phyloP scores from a whole-genome alignment of 2,329 filamentous ascomycete genomes.

The Phaeosphaeria sp. region DNA sequence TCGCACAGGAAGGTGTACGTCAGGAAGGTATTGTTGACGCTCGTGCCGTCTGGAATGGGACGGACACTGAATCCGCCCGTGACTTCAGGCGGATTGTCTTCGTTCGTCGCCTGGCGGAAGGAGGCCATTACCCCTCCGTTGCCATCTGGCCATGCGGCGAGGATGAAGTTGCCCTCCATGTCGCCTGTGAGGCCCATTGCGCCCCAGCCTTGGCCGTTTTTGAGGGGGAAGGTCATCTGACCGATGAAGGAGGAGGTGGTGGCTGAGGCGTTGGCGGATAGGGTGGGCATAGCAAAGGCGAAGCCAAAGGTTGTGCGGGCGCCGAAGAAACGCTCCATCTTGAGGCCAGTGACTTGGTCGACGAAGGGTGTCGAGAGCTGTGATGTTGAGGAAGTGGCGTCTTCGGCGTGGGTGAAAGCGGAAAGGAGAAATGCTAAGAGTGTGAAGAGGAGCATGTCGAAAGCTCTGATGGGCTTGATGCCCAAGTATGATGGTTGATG shows the following conservation, averaged over 20 bases:
- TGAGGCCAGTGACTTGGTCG: conserved; percentile 17
- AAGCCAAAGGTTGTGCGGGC: conserved; percentile 21
- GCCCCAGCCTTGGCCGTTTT: conserved; percentile 22
- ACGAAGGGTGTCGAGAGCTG: conserved; percentile 17
- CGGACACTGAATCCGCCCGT: conserved; percentile 13
- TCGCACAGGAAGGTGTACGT: conserved; percentile 23
- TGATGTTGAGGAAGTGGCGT: conserved; percentile 7
- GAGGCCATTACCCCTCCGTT: conserved; percentile 16
- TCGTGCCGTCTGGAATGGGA: conserved; percentile 8
- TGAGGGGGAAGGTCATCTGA: conserved; percentile 21
- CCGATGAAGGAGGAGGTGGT: conserved; percentile 23
- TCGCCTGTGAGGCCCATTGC: conserved; percentile 23
- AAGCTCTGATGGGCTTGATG: neutral
- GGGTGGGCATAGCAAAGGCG: conserved; percentile 25
- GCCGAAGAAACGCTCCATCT: conserved; percentile 24
- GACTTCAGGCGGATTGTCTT: conserved; percentile 22
- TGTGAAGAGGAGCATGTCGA: neutral
- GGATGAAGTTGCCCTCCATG: conserved; percentile 27
- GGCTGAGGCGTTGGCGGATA: conserved; percentile 3
- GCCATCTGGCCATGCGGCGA: conserved; percentile 26
- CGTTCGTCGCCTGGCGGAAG: conserved; percentile 22
- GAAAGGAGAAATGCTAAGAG: neutral
- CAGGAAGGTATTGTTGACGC: conserved; percentile 15
- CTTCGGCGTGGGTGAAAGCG: conserved; percentile 3
- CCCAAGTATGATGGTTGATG: neutral